Percentiles rank a stretch among this genome's conserved stretches.
Conservation (phyloP, 2,329 filamentous ascomycete species). For the Lasiodiplodia citricola region DNA sequence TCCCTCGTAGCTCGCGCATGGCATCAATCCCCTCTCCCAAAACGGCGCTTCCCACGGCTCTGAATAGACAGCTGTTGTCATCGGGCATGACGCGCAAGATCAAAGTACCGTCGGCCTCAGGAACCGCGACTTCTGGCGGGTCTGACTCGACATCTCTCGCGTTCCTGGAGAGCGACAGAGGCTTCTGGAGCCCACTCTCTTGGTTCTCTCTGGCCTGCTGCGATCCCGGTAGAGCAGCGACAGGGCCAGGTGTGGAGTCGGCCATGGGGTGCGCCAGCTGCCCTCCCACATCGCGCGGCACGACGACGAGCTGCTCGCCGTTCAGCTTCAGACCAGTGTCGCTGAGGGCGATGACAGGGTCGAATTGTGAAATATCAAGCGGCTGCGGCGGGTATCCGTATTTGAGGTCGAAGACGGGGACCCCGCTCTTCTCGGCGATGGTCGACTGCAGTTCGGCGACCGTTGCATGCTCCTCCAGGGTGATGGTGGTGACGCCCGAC, state of each 20-base stretch:
- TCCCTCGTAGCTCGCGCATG: constrained; percentile 74
- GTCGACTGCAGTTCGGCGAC: constrained; percentile 65
- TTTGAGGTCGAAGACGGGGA: constrained; percentile 75
- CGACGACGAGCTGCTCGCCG: constrained; percentile 72
- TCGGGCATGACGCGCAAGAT: constrained; percentile 95
- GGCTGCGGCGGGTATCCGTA: constrained; percentile 81
- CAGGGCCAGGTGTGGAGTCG: constrained; percentile 30
- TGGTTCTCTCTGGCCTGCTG: constrained; percentile 16
- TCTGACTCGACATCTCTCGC: constrained; percentile 56
- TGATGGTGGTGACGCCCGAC: constrained; percentile 71
- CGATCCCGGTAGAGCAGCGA: constrained; percentile 34
- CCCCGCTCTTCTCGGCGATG: constrained; percentile 68
- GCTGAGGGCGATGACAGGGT: constrained; percentile 55
- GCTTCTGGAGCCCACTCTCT: constrained; percentile 32
- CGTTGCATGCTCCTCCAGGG: constrained; percentile 70
- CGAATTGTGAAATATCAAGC: constrained; percentile 64
- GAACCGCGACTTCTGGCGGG: constrained; percentile 65
- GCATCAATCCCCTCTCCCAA: constrained; percentile 66
- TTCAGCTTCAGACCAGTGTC: constrained; percentile 67
- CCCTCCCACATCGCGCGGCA: constrained; percentile 48
- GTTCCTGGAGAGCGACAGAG: constrained; percentile 50
- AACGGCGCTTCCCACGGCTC: constrained; percentile 83
- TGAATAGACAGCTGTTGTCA: constrained; percentile 94
- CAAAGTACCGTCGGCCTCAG: constrained; percentile 60
- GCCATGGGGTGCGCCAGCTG: constrained; percentile 33